Evolutionary conservation across 345 rosid genomes (phyloP).

Genomic region (Streptanthus diversifolius): DNA sequence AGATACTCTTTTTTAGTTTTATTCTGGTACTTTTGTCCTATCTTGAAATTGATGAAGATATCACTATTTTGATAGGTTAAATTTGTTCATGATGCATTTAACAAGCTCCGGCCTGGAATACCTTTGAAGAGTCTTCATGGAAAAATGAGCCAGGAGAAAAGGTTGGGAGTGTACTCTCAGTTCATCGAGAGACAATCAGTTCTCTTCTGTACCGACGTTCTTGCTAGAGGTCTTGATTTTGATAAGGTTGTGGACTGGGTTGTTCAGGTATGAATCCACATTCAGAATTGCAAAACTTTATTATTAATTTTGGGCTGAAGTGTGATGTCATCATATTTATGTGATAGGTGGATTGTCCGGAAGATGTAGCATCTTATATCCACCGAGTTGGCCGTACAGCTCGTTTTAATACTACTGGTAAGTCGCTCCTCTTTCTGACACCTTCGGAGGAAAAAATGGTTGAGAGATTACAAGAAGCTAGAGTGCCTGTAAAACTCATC

Average conservation of each 20-base stretch:
- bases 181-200: conserved; percentile 76
- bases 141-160: conserved; percentile 86
- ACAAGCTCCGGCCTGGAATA: conserved; percentile 90
- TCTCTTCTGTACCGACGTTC: conserved; percentile 93
- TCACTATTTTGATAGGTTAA: conserved; percentile 51
- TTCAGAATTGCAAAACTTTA: conserved; percentile 6
- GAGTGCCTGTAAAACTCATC: conserved; percentile 61
- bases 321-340: conserved; percentile 12
- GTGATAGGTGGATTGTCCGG: conserved; percentile 86
- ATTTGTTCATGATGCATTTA: conserved; percentile 91
- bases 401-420: conserved; percentile 69
- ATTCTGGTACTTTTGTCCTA: background rate
- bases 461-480: conserved; percentile 70
- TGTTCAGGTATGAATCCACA: conserved; percentile 59
- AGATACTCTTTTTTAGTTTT: background rate
- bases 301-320: background rate
- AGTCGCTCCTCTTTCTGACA: conserved; percentile 70
- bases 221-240: conserved; percentile 94
- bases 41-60: conserved; percentile 4
- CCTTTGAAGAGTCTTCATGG: conserved; percentile 95
- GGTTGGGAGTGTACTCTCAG: conserved; percentile 78
- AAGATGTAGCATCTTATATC: conserved; percentile 85
- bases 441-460: conserved; percentile 96
- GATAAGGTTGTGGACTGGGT: conserved; percentile 96
- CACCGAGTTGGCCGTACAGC: conserved; percentile 99